Conservation (phyloP, 768 basidiomycete species). For the Tricholoma sp. region DNA sequence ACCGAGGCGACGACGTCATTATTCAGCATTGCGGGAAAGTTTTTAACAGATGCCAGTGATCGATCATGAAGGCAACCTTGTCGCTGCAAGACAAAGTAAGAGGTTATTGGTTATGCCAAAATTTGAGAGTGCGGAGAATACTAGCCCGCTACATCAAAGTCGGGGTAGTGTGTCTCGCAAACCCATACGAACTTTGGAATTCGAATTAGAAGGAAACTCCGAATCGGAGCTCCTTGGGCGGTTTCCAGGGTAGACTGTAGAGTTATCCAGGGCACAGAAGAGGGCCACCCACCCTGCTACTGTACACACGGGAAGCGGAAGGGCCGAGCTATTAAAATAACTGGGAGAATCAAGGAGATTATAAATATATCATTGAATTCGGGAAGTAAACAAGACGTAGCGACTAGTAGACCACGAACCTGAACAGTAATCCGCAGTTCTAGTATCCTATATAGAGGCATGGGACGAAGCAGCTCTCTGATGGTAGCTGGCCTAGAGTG, state of each 20-base stretch:
- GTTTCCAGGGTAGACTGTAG: neutral
- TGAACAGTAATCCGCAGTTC: too few species aligned
- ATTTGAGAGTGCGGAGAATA: too few species aligned
- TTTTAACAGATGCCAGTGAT: neutral
- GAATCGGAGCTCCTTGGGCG: neutral
- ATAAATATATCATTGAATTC: neutral
- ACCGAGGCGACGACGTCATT: slow-evolving; percentile 17
- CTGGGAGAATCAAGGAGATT: neutral
- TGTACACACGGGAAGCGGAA: neutral
- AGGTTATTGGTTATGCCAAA: too few species aligned
- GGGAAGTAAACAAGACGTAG: neutral
- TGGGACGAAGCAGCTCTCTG: too few species aligned
- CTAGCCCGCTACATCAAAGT: neutral
- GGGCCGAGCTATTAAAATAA: too few species aligned
- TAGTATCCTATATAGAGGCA: too few species aligned
- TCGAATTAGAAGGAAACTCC: neutral
- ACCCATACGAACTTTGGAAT: neutral
- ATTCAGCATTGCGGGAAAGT: neutral
- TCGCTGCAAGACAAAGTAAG: too few species aligned
- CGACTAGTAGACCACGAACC: too few species aligned
- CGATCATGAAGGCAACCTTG: neutral
- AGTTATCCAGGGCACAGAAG: neutral
- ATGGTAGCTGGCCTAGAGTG: too few species aligned
- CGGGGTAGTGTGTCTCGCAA: neutral
- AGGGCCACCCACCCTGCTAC: neutral